Conservation (phyloP, 306 rosid species). For the Cucurbita ficifolia region DNA sequence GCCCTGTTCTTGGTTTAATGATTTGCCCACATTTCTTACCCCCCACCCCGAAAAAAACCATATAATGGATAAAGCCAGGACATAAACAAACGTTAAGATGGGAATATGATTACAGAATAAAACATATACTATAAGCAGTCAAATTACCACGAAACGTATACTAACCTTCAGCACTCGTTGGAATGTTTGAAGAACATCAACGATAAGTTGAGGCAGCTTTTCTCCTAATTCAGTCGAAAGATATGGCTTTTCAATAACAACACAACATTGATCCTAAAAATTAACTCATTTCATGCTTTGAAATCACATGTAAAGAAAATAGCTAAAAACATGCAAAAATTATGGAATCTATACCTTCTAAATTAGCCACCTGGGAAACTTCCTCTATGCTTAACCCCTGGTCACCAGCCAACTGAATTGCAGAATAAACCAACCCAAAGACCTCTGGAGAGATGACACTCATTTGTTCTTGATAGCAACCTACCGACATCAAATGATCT, state of each 20-base stretch:
- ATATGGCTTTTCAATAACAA: background rate
- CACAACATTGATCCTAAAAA: background rate
- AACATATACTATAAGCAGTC: background rate
- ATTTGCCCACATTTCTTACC: background rate
- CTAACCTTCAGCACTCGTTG: conserved; percentile 57
- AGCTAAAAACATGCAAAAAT: background rate
- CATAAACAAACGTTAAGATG: background rate
- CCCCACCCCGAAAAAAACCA: background rate
- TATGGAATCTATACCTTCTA: conserved; percentile 41
- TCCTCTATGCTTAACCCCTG: conserved; percentile 79
- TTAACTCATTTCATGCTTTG: background rate
- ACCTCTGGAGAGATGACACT: conserved; percentile 37
- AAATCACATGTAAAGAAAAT: background rate
- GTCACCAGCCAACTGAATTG: conserved; percentile 80
- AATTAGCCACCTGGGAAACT: conserved; percentile 40
- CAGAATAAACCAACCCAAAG: conserved; percentile 44
- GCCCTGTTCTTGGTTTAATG: background rate
- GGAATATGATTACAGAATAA: background rate
- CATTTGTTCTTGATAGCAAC: conserved; percentile 27
- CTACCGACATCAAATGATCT: conserved; percentile 19
- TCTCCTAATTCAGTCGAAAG: conserved; percentile 34
- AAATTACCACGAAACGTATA: conserved; percentile 3
- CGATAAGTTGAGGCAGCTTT: conserved; percentile 36
- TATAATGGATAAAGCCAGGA: background rate
- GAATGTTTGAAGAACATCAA: conserved; percentile 70